Percentiles rank a stretch among this genome's conserved stretches.
Conservation (phyloP, 257 asterid species). For the Nicotiana otophora region DNA sequence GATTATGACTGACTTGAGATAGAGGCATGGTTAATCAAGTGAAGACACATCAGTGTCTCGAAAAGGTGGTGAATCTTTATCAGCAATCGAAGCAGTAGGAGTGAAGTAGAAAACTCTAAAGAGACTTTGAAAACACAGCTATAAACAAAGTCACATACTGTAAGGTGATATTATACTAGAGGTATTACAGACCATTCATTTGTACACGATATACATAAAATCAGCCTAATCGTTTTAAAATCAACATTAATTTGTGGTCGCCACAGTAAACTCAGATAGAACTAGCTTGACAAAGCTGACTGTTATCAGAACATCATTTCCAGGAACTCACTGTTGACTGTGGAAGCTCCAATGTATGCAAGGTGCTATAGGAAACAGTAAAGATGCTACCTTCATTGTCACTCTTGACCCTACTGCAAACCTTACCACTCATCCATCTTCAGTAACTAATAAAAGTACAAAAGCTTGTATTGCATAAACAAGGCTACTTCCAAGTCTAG, state of each 20-base stretch:
- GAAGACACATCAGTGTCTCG: neutral
- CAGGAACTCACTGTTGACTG: neutral
- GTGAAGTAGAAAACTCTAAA: neutral
- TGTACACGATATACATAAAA: neutral
- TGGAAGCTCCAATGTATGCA: neutral
- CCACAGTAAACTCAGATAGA: neutral
- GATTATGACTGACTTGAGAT: neutral
- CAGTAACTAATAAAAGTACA: slow-evolving; percentile 4
- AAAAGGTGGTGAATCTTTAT: neutral
- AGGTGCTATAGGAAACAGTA: neutral
- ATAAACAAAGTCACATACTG: neutral
- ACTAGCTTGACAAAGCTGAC: neutral
- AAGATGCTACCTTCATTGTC: neutral
- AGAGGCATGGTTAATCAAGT: neutral
- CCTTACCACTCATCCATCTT: neutral
- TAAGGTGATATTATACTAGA: neutral
- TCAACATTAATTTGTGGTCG: neutral
- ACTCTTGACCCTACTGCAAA: neutral
- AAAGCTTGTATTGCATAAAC: neutral
- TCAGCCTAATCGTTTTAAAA: neutral
- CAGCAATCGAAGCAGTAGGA: neutral
- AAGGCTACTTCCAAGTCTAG: neutral
- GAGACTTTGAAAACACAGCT: neutral
- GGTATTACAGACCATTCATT: slow-evolving; percentile 6
- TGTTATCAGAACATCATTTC: neutral